Conservation (phyloP, 768 basidiomycete species). For the Erythrobasidium yunnanense region DNA sequence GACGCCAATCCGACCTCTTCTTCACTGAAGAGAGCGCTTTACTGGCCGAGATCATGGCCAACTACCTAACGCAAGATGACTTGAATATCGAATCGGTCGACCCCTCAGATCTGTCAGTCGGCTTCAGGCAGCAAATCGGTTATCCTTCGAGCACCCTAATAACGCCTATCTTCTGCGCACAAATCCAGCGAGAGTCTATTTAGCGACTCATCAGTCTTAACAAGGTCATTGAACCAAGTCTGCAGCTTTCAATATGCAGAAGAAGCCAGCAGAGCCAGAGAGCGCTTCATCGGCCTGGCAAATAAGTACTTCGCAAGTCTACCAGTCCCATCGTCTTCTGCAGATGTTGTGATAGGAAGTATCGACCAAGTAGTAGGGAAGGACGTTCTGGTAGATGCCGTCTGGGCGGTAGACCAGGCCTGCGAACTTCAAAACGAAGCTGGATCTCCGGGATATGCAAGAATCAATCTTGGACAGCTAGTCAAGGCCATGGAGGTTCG, state of each 20-base stretch:
- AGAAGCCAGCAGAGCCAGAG: background rate
- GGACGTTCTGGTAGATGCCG: constrained; percentile 8
- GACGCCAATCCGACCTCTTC: too few species aligned
- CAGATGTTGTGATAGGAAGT: background rate
- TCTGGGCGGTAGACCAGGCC: constrained; percentile 20
- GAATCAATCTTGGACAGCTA: background rate
- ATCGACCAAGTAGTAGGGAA: background rate
- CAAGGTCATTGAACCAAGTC: background rate
- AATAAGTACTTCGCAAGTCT: background rate
- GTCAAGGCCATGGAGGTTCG: constrained; percentile 17
- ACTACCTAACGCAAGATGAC: background rate
- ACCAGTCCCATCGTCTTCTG: background rate
- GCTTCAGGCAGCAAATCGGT: background rate
- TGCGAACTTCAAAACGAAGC: background rate
- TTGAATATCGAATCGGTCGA: background rate
- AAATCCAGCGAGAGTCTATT: background rate
- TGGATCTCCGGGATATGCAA: background rate
- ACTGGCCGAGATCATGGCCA: background rate
- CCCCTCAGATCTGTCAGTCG: background rate
- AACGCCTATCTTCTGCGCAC: background rate
- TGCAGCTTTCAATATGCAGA: background rate
- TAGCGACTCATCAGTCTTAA: background rate
- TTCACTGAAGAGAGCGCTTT: too few species aligned
- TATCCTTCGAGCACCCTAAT: background rate
- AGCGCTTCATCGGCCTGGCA: constrained; percentile 2